phyloP scores from a whole-genome alignment of 1,284 basidiomycete species.

The Tranzscheliella williamsii region DNA sequence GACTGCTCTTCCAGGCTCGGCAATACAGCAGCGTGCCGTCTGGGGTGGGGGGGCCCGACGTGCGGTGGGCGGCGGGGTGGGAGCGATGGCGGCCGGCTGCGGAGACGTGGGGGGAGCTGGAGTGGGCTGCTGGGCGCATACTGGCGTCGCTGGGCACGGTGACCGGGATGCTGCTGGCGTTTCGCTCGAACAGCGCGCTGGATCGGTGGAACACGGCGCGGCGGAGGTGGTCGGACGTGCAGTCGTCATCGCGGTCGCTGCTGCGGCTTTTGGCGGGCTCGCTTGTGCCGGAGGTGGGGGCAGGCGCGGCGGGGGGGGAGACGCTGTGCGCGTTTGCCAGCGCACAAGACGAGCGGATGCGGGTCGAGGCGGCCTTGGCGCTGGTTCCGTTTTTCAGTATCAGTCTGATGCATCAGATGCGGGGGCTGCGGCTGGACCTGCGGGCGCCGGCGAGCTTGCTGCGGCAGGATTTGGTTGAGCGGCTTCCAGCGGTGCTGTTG shows the following conservation, averaged over 20 bases:
- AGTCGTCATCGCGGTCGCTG: conserved; percentile 17
- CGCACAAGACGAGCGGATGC: background rate
- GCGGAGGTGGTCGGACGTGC: conserved; percentile 27
- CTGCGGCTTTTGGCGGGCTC: conserved; percentile 19
- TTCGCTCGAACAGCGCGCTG: conserved; percentile 33
- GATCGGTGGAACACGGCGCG: conserved; percentile 33
- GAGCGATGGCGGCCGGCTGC: too few species aligned
- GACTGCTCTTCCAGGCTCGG: conserved; percentile 8
- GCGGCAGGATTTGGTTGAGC: conserved; percentile 8
- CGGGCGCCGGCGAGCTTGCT: background rate
- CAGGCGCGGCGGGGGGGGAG: background rate
- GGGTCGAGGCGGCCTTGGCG: conserved; percentile 11
- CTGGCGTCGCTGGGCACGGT: conserved; percentile 28
- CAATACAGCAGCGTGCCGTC: too few species aligned
- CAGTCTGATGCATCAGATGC: conserved; percentile 33
- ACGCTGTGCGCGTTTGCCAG: conserved; percentile 5
- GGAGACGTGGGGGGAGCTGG: conserved; percentile 18
- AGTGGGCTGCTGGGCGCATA: conserved; percentile 26
- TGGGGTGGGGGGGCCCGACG: too few species aligned
- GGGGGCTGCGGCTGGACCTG: conserved; percentile 9
- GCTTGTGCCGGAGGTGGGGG: background rate
- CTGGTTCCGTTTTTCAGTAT: conserved; percentile 32
- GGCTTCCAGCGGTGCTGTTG: conserved; percentile 9
- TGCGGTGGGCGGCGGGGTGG: too few species aligned
- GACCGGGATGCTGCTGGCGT: conserved; percentile 31